Base-by-base conservation (phyloP, 345 rosid species). In the Diplotaxis tenuifolia region DNA sequence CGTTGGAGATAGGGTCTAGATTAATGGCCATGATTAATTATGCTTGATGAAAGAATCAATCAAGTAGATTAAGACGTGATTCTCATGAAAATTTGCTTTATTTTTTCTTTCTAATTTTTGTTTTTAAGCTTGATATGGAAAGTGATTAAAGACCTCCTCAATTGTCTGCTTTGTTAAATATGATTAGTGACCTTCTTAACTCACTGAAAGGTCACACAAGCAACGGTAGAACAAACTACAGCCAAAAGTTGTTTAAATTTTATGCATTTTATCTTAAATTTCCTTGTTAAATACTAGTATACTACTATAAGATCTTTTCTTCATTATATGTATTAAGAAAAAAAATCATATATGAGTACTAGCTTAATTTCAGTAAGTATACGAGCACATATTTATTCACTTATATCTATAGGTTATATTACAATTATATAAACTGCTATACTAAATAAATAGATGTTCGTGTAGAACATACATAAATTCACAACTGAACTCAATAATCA, bases 151-250 rank as follows among this genome's bases (percentile, higher is more conserved):
- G 72, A 65, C 80, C 76, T 66, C 76, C 16, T 49, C 68, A 65
- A 65, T 77, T 65, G 68, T 77, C 49, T 71, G 75, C 76, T 70
- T 77, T 65, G 80, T 59, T 70, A 77, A 65, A 65, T 77, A 71
- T 77, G 66, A 54, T 70, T 47, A 25, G 42, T 76, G 61, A 64
- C 71, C 79, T 70, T 63, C 67, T 76, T 61, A 47, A 64, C 45
- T 20, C 67, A 63, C 75, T 45, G 54, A 70, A 76, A 70, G 71
- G 79, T 71, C 80, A 58, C 34, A 65, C 62, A 56, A 76, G 18
- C 60, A 56, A 70, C 22, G 23, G 62, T 64, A 23, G 28, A 65
- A n/a, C 50, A 45, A 45, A 45, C 18, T 45, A 25, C 28, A 63
- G 38, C 23, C 69, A 12, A 68, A 54, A 11, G 21, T 18, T 45